Base-by-base conservation (phyloP, 1,284 basidiomycete genomes). In the Caloboletus firmus region DNA sequence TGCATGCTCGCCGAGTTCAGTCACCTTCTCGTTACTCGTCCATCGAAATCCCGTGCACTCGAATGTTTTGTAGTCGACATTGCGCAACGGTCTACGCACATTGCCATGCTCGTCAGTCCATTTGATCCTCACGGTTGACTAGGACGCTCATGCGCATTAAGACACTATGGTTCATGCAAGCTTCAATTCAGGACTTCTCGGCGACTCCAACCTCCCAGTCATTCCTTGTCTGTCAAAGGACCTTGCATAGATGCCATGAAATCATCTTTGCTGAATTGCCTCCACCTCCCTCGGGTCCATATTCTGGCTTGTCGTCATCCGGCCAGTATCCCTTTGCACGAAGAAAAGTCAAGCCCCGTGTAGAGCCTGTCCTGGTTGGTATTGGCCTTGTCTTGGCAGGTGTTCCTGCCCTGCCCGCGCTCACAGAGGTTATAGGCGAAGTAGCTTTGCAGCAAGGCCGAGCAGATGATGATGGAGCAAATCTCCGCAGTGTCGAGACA, bases 81-180 rank as follows among this genome's bases (percentile, higher is more conserved):
- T 58, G 87, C 89, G 15, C 89, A 93, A 66, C 85, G 87, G 63
- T 95, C 93, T 45, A 94, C 94, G 0, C 95, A 98, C 72, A 85
- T 95, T 54, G 92, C 94, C 55, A 91, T 97, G 82, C 83, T 94
- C 63, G 94, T 95, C 69, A 72, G 93, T 84, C 55, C 49, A 26
- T 49, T 55, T 56, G 46, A 45, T 52, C 41, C 59, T 56, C 37
- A 39, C 51, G 9, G 30, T 40, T 56, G 46, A 55, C 57, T 49
- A 55, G 49, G 56, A 37, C 54, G 52, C 68, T 63, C 51, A 61
- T 58, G 36, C 45, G 30, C 54, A 36, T 36, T 13, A 66, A 96
- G 95, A 97, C 95, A 0, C 76, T 98, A 48, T 98, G 95, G 94
- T 97, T 95, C 72, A 95, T 98, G 88, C 95, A 98, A 82, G 91